These are phyloP conservation scores for Selaginella moellendorffii DNA, from an alignment of 75 land plant genomes.

Conservation along the genomic window DNA sequence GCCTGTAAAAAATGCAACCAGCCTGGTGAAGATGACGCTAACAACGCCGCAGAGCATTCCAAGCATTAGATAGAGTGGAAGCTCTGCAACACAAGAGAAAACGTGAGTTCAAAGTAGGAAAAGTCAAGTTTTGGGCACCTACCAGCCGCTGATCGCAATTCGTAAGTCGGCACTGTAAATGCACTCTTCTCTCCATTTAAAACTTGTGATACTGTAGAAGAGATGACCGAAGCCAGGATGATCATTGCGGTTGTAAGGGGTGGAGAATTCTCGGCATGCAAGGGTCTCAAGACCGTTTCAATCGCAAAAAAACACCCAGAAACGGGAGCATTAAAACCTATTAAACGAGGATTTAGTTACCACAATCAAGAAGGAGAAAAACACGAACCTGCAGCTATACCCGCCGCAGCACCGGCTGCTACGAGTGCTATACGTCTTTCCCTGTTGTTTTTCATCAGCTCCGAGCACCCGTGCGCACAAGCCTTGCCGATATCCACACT, in stretches of 20 bases:
- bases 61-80: constrained; percentile 9
- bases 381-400: background rate
- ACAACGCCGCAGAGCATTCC: constrained; percentile 4
- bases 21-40: background rate
- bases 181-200: background rate
- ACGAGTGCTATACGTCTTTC: constrained; percentile 5
- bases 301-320: background rate
- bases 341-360: background rate
- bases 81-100: background rate
- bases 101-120: too few relatives aligned
- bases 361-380: background rate
- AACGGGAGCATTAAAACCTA: constrained; percentile 2
- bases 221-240: background rate
- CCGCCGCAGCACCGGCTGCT: constrained; percentile 1
- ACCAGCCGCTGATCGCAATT: constrained; percentile 98
- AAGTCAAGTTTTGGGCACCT: too few relatives aligned
- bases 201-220: background rate
- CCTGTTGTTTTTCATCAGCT: constrained; percentile 9
- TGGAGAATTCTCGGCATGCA: constrained; percentile 11
- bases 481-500: constrained; percentile 7
- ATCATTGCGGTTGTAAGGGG: constrained; percentile 7
- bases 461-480: constrained; percentile 8
- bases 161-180: constrained; percentile 50
- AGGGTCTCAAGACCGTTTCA: background rate
- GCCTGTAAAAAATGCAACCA: constrained; percentile 26